Base-by-base conservation (phyloP, 257 asterid genomes). In the Ilex asprella region DNA sequence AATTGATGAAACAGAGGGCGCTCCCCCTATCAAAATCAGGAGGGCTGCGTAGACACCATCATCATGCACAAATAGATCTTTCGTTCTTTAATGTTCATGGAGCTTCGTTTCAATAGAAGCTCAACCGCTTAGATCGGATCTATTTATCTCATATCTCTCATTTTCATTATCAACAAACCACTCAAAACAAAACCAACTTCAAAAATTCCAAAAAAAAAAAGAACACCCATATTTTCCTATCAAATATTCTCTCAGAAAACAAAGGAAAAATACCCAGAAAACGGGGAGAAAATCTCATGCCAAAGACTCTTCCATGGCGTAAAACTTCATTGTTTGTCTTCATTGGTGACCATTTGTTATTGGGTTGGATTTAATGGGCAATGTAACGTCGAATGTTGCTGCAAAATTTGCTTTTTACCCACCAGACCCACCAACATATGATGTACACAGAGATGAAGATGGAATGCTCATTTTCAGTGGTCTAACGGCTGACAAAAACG, bases 381-480 rank as follows among this genome's bases (percentile, higher is more conserved):
- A 89, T 77, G 96, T 89, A 77, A 93, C 99, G 63, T 91, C 99
- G 27, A 78, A 67, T 79, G 94, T 93, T 65, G 99, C 99, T 39
- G 86, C 99, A 64, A 93, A 87, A 71, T 93, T 93, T 60, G 99
- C 99, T 12, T 93, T 93, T 74, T 93, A 89, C 50, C 99, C 97
- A 31, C 99, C 99, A 51, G 88, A 89, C 78, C 99, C 99, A 67
- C 95, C 99, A 52, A 85, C 97, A 67, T 93, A 93, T 69, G 97
- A 89, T 16, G 95, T 93, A 68, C 81, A 63, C 75, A 76, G 69
- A 53, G 96, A 85, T 47, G 95, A 15, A 15, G 86, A 79, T 35
- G 96, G 91, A 58, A 76, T 74, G 79, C 65, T 82, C 68, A 76
- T 86, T 73, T 84, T 87, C 82, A 87, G 84, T 70, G 92, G 99